These are phyloP conservation scores for Alternaria arbusti DNA, from an alignment of 2,329 filamentous ascomycete species.

Conservation along the genomic window DNA sequence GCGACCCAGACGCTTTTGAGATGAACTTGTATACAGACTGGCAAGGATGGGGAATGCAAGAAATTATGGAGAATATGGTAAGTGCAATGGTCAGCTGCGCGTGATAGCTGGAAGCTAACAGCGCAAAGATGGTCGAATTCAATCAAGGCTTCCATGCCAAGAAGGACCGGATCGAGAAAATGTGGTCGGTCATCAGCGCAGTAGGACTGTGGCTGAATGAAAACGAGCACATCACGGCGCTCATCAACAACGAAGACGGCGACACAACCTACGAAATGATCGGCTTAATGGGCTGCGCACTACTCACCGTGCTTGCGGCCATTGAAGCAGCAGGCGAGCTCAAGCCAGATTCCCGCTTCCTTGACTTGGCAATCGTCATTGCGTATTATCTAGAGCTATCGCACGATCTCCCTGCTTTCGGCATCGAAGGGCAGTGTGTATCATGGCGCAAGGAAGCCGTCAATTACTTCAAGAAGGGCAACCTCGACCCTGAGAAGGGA, in stretches of 20 bases:
- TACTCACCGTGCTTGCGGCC: conserved; percentile 19
- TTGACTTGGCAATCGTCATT: conserved; percentile 27
- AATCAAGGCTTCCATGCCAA: conserved; percentile 13
- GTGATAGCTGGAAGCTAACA: background rate
- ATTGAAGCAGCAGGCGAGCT: conserved; percentile 23
- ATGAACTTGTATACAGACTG: conserved; percentile 24
- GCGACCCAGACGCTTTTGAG: conserved; percentile 19
- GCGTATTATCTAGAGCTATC: conserved; percentile 16
- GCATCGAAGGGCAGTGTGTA: conserved; percentile 21
- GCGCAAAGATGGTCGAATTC: conserved; percentile 20
- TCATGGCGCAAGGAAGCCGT: conserved; percentile 20
- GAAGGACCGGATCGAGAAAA: conserved; percentile 12
- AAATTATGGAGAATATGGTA: conserved; percentile 20
- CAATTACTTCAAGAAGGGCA: conserved; percentile 20
- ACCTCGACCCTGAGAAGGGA: conserved; percentile 18
- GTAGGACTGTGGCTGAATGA: conserved; percentile 21
- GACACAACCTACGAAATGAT: conserved; percentile 6
- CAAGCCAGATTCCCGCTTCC: conserved; percentile 22
- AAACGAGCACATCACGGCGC: background rate
- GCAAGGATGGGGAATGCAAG: conserved; percentile 18
- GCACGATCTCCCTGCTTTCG: conserved; percentile 17
- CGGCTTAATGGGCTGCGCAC: conserved; percentile 22
- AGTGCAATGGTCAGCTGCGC: background rate
- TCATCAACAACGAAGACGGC: conserved; percentile 18
- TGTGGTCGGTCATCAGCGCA: conserved; percentile 25